Base-by-base conservation (phyloP, 495 filamentous ascomycete species). In the Penicillium lagena region DNA sequence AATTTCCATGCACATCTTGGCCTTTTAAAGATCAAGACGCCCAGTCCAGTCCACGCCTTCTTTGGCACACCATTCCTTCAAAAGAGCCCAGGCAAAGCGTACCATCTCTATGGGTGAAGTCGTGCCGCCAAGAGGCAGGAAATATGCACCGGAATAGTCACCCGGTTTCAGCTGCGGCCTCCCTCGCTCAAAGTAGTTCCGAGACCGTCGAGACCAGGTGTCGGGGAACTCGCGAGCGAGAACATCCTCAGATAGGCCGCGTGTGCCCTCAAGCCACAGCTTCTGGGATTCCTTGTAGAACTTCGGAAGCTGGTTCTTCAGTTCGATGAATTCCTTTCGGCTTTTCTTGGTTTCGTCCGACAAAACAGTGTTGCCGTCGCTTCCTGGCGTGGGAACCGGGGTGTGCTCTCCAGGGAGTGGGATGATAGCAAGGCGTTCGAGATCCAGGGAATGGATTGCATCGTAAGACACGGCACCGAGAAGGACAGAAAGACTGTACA, bases 391-490 rank as follows among this genome's bases (percentile, higher is more conserved):
- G 8, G 70, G 64, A 1, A 63, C 60, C 14, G 60, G 55, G 7
- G 63, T 61, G 27, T 68, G 54, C 42, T 72, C 71, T 13, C 63
- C 65, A 12, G 71, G 68, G 7, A 72, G 14, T 12, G 66, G 54
- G 10, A 46, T 71, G 35, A 55, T 46, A 6, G 68, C 62, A 13
- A 75, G 62, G 5, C 71, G 67, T 46, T 77, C 73, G 9, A 75
- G 45, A 41, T 77, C 70, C 33, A 71, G 54, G 5, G 62, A 54
- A 48, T 72, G 61, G 9, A 76, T 71, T 9, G 67, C 54, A 46
- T 71, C 67, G 37, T 66, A 75, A 7, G 70, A 73, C 1, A 75
- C 60, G 12, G 72, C 74, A 29, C 69, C 73, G 10, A 78, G 59
- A 17, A 77, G 58, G 29, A 63, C 46, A 39, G 64, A 71, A 4